Percentiles rank a stretch among this genome's conserved stretches.
These are phyloP conservation scores for Paspalum notatum DNA, from an alignment of 176 grass and related monocot genomes.

Conservation along the genomic window DNA sequence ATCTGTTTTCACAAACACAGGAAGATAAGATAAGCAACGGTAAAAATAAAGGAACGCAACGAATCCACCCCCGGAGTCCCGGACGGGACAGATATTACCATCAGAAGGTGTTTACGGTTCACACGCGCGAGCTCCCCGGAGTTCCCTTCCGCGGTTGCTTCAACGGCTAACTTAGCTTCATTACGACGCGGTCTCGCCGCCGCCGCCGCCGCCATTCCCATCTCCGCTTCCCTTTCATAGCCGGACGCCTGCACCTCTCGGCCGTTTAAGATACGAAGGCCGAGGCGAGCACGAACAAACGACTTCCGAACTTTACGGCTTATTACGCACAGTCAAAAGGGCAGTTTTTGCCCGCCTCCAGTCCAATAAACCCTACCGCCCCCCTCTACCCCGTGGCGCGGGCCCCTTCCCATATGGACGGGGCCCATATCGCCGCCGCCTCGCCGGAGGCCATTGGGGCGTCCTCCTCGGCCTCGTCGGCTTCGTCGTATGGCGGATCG, in stretches of 20 bases:
- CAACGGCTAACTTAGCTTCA: slow-evolving; percentile 29
- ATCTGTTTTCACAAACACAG: too few species aligned
- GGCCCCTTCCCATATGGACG: slow-evolving; percentile 40
- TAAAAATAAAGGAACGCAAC: slow-evolving; percentile 2
- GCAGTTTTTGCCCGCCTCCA: background rate
- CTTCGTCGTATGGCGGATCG: slow-evolving; percentile 10
- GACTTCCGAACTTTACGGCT: background rate
- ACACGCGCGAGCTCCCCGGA: background rate
- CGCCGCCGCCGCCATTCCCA: background rate
- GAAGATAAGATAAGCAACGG: background rate
- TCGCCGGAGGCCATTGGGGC: slow-evolving; percentile 20
- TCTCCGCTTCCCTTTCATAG: background rate
- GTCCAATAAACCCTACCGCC: slow-evolving; percentile 28
- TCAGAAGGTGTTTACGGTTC: background rate
- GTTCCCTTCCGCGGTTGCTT: slow-evolving; percentile 31
- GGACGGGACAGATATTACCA: too few species aligned
- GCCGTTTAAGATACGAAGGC: background rate
- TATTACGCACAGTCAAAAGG: background rate
- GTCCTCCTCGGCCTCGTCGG: slow-evolving; percentile 41
- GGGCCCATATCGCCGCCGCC: slow-evolving; percentile 23
- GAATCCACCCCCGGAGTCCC: background rate
- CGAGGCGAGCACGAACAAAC: background rate
- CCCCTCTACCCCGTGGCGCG: background rate
- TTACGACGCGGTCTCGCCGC: background rate
- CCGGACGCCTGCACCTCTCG: background rate